Percentiles rank a stretch among this genome's conserved stretches.
These are phyloP conservation scores for Plasmodium adleri DNA, from an alignment of 169 alveolate genomes.

Conservation along the genomic window DNA sequence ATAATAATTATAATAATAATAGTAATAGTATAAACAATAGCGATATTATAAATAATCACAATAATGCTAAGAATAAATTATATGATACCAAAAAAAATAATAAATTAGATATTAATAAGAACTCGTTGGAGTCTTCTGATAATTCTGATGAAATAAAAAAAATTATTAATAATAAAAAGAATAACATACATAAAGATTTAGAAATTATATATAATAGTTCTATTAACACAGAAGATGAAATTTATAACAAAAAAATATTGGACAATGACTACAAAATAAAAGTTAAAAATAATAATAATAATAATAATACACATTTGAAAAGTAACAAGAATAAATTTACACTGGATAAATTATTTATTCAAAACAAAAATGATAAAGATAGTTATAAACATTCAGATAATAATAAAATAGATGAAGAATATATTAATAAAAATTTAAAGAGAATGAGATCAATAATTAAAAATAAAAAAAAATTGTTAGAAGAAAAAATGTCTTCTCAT, in stretches of 20 bases:
- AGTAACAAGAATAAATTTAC: conserved; percentile 42
- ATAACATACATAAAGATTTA: conserved; percentile 11
- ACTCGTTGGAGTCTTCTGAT: conserved; percentile 4
- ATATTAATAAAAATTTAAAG: conserved; percentile 50
- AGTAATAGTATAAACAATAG: not conserved
- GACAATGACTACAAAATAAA: not conserved
- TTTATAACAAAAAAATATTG: too few relatives aligned
- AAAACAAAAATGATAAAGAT: conserved; percentile 1
- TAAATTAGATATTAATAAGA: not conserved
- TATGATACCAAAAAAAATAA: not conserved
- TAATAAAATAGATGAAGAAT: conserved; percentile 11
- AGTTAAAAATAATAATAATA: not conserved
- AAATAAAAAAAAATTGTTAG: conserved; percentile 35
- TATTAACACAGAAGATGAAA: not conserved
- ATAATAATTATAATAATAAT: not conserved
- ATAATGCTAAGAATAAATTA: not conserved
- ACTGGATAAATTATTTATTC: conserved; percentile 35
- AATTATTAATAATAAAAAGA: conserved; percentile 19
- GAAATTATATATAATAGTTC: conserved; percentile 35
- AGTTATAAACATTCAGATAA: not conserved
- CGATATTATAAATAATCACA: too few relatives aligned
- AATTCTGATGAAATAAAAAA: conserved; percentile 22
- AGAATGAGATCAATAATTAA: conserved; percentile 30
- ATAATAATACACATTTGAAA: not conserved
- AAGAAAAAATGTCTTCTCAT: conserved; percentile 6